phyloP scores from a whole-genome alignment of 2,329 filamentous ascomycete genomes.

The Apiospora koreana region DNA sequence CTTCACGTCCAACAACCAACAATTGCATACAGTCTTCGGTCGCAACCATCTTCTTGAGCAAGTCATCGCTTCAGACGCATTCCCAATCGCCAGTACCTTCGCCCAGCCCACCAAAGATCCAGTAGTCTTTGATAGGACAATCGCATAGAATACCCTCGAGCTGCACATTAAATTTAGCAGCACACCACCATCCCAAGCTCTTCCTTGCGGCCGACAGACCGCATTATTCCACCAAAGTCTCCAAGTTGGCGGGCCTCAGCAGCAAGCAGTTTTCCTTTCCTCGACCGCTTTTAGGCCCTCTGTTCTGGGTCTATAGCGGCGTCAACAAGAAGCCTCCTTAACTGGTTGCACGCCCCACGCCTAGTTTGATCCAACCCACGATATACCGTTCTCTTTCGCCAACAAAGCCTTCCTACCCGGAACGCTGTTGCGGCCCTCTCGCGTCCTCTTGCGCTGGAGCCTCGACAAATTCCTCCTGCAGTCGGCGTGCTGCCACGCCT shows the following conservation, averaged over 20 bases:
- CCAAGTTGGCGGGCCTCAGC: constrained; percentile 92
- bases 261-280: constrained; percentile 71
- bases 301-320: constrained; percentile 92
- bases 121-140: background rate
- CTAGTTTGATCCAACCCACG: constrained; percentile 32
- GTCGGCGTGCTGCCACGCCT: constrained; percentile 39
- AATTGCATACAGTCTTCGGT: background rate
- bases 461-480: constrained; percentile 23
- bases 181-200: constrained; percentile 13
- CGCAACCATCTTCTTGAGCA: constrained; percentile 5
- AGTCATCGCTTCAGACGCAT: constrained; percentile 6
- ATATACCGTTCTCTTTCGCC: constrained; percentile 1
- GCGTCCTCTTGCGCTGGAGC: constrained; percentile 8
- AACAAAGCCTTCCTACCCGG: constrained; percentile 2
- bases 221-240: constrained; percentile 46
- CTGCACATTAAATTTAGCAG: constrained; percentile 18
- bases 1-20: background rate
- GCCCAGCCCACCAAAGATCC: background rate
- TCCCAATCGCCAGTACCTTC: background rate
- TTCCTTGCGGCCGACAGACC: constrained; percentile 28
- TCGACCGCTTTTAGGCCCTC: constrained; percentile 89
- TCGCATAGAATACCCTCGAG: constrained; percentile 15
- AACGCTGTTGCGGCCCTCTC: background rate
- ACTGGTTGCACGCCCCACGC: constrained; percentile 52
- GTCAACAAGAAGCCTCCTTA: constrained; percentile 98